Evolutionary conservation across 768 basidiomycete genomes (phyloP).

Genomic region (Pleurotus eryngii): DNA sequence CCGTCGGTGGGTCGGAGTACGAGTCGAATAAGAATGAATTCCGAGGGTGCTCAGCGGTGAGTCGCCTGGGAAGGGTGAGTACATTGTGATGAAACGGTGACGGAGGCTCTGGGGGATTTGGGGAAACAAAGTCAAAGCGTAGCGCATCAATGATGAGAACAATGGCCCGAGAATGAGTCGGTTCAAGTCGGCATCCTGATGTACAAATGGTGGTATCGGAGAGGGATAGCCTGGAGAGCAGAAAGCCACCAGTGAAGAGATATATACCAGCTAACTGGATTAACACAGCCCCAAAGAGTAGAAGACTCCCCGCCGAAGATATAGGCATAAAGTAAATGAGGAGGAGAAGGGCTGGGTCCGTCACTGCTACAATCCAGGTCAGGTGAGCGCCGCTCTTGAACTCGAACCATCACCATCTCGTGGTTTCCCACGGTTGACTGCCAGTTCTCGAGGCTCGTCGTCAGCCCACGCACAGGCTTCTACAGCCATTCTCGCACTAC

Average conservation of each 20-base stretch:
- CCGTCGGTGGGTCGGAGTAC: constrained; percentile 90
- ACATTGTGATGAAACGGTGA: constrained; percentile 79
- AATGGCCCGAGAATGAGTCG: constrained; percentile 77
- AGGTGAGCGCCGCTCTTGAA: no score
- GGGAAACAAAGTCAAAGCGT: constrained; percentile 88
- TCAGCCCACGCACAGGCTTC: no score
- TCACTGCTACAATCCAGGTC: no score
- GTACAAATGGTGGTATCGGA: constrained; percentile 47
- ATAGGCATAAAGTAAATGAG: no score
- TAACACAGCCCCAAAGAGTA: constrained; percentile 58
- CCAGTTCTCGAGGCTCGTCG: no score
- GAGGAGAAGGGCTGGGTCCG: no score
- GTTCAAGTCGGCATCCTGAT: constrained; percentile 41
- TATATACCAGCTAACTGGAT: constrained; percentile 79
- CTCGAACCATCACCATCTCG: no score
- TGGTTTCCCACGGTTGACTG: no score
- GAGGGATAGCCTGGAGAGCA: constrained; percentile 75
- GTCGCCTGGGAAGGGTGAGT: constrained; percentile 70
- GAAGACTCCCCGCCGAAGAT: constrained; percentile 18
- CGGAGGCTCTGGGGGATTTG: constrained; percentile 54
- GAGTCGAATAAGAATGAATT: constrained; percentile 86
- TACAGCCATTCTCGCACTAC: no score
- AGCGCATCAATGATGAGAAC: constrained; percentile 87
- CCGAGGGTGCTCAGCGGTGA: constrained; percentile 58
- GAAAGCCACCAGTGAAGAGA: constrained; percentile 90